A percentile compares a stretch with the other conserved stretches of the same genome.
These are phyloP conservation scores for Pleurozium schreberi DNA, from an alignment of 225 moss, liverwort and hornwort species.

Conservation along the genomic window DNA sequence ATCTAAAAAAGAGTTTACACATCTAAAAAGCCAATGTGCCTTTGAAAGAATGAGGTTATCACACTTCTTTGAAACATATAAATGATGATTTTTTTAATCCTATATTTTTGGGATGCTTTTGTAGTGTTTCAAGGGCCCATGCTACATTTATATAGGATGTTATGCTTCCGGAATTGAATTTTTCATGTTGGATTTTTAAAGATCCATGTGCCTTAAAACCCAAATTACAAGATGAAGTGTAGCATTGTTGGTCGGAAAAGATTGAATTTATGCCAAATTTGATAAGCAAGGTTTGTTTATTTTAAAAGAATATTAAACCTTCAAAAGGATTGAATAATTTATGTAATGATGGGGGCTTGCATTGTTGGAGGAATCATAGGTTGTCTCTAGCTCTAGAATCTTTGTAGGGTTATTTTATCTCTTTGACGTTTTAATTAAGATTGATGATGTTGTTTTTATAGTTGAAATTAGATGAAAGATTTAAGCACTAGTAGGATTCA, in stretches of 20 bases:
- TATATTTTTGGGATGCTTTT: background rate
- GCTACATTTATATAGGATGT: background rate
- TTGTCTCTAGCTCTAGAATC: background rate
- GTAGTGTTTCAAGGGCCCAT: fast-evolving
- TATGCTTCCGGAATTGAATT: background rate
- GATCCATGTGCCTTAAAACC: fast-evolving
- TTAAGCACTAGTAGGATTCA: background rate
- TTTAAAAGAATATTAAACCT: background rate
- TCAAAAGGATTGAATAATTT: background rate
- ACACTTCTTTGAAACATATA: background rate
- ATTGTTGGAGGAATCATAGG: background rate
- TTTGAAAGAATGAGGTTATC: background rate
- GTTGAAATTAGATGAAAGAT: background rate
- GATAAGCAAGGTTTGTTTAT: background rate
- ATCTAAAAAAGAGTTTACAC: no score
- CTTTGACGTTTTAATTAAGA: background rate
- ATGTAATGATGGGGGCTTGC: background rate
- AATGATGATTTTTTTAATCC: background rate
- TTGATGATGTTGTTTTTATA: background rate
- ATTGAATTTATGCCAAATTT: background rate
- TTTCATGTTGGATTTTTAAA: fast-evolving
- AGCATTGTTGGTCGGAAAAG: no score
- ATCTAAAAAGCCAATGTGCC: background rate
- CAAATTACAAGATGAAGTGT: no score
- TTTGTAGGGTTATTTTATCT: background rate